Percentiles rank a stretch among this genome's conserved stretches.
These are phyloP conservation scores for Debaryomyces udenii DNA, from an alignment of 1,139 yeast genomes.

Conservation along the genomic window DNA sequence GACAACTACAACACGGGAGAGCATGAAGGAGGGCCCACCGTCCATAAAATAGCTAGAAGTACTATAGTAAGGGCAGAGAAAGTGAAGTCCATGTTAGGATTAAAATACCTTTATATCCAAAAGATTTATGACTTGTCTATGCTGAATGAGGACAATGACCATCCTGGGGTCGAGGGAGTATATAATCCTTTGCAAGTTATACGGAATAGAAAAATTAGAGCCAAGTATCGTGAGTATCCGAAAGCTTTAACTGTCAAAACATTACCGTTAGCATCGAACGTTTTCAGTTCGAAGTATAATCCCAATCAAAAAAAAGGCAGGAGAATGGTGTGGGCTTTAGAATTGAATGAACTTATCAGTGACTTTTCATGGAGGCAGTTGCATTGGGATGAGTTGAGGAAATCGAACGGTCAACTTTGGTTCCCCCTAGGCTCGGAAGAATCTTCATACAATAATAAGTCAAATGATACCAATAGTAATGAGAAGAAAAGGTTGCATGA, in stretches of 20 bases:
- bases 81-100: conserved; percentile 52
- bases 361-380: conserved; percentile 68
- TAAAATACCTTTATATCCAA: conserved; percentile 53
- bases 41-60: conserved; percentile 30
- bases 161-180: conserved; percentile 61
- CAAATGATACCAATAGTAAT: background rate
- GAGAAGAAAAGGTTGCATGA: conserved; percentile 30
- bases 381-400: conserved; percentile 64
- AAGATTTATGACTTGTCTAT: conserved; percentile 32
- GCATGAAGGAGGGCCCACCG: conserved; percentile 11
- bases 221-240: conserved; percentile 47
- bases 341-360: conserved; percentile 59
- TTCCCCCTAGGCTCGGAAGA: conserved; percentile 38
- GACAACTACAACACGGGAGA: conserved; percentile 9
- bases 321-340: conserved; percentile 66
- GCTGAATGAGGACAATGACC: conserved; percentile 19
- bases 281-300: conserved; percentile 45
- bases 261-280: conserved; percentile 56
- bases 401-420: conserved; percentile 61
- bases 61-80: conserved; percentile 56
- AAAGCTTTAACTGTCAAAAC: conserved; percentile 36
- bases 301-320: conserved; percentile 29
- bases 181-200: conserved; percentile 83
- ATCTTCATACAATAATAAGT: conserved; percentile 1
- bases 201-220: conserved; percentile 63